Evolutionary conservation across 192 early-diverging fungal species (phyloP).

Genomic region (Rhizophagus clarus): DNA sequence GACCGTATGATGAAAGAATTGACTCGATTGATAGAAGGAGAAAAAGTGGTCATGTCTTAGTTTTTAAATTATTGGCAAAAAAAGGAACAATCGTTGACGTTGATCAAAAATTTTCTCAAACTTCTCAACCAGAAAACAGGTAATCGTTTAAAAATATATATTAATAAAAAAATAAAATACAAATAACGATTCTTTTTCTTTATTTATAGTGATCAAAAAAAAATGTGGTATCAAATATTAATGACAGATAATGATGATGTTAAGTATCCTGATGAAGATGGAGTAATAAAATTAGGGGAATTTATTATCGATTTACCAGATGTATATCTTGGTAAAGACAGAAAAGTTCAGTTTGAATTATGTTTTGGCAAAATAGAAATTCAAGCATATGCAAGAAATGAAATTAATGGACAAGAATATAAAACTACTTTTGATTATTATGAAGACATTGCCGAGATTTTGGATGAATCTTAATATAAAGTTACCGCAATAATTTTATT

Average conservation of each 20-base stretch:
- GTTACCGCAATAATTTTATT: too few species aligned
- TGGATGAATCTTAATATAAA: too few species aligned
- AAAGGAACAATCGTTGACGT: slow-evolving; percentile 4
- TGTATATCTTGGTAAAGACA: neutral
- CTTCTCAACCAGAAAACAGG: neutral
- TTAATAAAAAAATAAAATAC: neutral
- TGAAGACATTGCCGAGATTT: neutral
- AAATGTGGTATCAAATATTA: neutral
- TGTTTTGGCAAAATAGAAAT: slow-evolving; percentile 15
- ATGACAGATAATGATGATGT: neutral
- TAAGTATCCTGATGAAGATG: slow-evolving; percentile 5
- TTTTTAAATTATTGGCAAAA: neutral
- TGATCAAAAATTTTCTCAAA: neutral
- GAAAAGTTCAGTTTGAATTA: slow-evolving; percentile 7
- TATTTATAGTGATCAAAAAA: neutral
- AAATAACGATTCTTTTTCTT: neutral
- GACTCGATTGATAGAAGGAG: neutral
- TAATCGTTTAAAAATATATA: neutral
- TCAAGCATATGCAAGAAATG: neutral
- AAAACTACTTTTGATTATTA: neutral
- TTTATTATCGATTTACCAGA: neutral
- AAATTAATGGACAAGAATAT: neutral
- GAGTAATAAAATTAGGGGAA: neutral
- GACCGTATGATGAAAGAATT: slow-evolving; percentile 19
- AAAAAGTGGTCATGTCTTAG: neutral